Percentiles rank a stretch among this genome's conserved stretches.
phyloP scores from a whole-genome alignment of 202 grass and related monocot species.

The Brachypodium distachyon region DNA sequence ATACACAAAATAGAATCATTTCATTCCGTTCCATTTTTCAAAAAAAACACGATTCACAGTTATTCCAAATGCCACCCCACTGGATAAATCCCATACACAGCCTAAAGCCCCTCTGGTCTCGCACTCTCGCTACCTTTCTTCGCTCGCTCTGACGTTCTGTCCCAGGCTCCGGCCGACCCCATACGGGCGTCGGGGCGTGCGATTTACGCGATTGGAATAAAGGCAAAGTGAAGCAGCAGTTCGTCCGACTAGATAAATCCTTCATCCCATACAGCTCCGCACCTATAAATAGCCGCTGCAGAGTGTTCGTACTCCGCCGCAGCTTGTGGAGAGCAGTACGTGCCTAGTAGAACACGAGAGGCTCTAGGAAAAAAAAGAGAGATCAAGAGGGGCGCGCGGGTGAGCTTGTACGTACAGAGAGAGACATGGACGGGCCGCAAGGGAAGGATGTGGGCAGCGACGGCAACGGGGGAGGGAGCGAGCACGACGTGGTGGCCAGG shows the following conservation, averaged over 20 bases:
- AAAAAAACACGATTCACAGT: no score
- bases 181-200: no score
- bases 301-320: background rate
- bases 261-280: constrained; percentile 7
- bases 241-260: background rate
- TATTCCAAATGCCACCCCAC: no score
- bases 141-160: background rate
- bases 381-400: background rate
- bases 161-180: no score
- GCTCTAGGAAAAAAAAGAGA: no score
- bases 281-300: constrained; percentile 19
- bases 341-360: background rate
- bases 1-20: no score
- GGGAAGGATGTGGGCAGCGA: background rate
- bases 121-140: background rate
- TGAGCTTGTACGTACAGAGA: background rate
- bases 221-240: background rate
- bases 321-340: no score
- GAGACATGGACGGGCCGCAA: constrained; percentile 25
- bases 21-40: no score
- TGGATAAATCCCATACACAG: no score
- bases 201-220: constrained; percentile 14
- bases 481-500: constrained; percentile 50
- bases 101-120: background rate
- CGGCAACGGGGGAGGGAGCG: background rate